Conservation (phyloP, 345 rosid species). For the Anastatica hierochuntica region DNA sequence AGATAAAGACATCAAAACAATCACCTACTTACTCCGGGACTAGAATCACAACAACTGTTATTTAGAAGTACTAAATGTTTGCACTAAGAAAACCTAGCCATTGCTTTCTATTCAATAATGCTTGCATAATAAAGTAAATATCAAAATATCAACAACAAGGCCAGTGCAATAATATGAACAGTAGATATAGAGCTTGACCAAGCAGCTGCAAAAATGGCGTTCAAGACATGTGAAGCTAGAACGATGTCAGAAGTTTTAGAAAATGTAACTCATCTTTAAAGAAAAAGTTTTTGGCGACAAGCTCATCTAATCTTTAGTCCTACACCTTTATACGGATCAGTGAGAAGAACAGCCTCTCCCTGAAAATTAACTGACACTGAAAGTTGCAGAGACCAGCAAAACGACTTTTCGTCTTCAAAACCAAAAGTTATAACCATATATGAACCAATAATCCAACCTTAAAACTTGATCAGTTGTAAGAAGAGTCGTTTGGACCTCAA, state of each 20-base stretch:
- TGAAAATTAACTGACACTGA: neutral
- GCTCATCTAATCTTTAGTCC: constrained; percentile 1
- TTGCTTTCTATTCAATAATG: neutral
- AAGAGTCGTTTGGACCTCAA: neutral
- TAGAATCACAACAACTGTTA: too few species aligned
- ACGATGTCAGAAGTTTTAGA: neutral
- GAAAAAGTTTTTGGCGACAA: too few species aligned
- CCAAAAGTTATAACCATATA: neutral
- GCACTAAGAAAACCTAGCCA: neutral
- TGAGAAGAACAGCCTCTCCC: neutral
- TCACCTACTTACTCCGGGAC: neutral
- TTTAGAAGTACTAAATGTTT: neutral
- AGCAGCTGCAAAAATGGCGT: neutral
- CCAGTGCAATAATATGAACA: neutral
- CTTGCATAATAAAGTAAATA: too few species aligned
- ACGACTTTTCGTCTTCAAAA: too few species aligned
- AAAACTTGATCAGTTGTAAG: neutral
- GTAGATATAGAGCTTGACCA: neutral
- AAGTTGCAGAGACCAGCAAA: neutral
- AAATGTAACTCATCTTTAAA: neutral
- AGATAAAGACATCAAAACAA: constrained; percentile 10
- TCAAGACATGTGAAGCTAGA: constrained; percentile 12
- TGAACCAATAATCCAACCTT: neutral
- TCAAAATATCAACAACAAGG: neutral
- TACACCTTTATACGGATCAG: neutral